Evolutionary conservation across 345 rosid species (phyloP), one percentile per base, ranked within the genome.

Genomic region (Salix suchowensis): DNA sequence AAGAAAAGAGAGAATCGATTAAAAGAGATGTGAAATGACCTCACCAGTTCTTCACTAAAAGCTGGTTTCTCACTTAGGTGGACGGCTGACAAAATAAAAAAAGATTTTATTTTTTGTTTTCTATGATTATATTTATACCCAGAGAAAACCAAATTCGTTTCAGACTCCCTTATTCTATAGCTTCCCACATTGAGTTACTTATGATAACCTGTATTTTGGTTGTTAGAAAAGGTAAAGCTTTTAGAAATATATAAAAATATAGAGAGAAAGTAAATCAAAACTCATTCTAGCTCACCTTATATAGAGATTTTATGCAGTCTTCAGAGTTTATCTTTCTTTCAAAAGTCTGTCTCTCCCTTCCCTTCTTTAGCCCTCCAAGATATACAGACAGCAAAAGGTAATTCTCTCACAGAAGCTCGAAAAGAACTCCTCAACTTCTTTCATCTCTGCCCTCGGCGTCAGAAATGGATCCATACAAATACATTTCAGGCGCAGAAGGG

Each of bases 401-500:
- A 18, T 48, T 26, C 7, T 32, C 39, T 60, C 36, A 70, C 9
- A 6, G 9, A 58, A 24, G 23, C 39, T 60, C 23, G 48, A 7
- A 5, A 4, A 58, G 62, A 54, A 2, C 21, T 21, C 2, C 23
- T 52, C 60, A 21, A 24, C 28, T 58, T n/a, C 28, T 1, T n/a
- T 58, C 28, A 14, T 26, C 5, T 54, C 40, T 37, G 48, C 62
- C 74, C 32, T 64, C 44, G 5, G 37, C 58, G 78, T 65, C 28
- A 18, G 5, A 1, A 67, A 86, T 86, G 84, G 85, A 86, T 34
- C 67, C 85, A 28, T 76, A 50, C 78, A 87, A 84, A 60, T 46
- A 78, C 68, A 79, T 65, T 73, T 71, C 77, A 72, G 71, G 85
- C 39, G 67, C 77, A 12, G 96, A 91, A 88, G 96, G 83, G 71